phyloP scores from a whole-genome alignment of 2,329 filamentous ascomycete genomes.

The Macroventuria anomochaeta region DNA sequence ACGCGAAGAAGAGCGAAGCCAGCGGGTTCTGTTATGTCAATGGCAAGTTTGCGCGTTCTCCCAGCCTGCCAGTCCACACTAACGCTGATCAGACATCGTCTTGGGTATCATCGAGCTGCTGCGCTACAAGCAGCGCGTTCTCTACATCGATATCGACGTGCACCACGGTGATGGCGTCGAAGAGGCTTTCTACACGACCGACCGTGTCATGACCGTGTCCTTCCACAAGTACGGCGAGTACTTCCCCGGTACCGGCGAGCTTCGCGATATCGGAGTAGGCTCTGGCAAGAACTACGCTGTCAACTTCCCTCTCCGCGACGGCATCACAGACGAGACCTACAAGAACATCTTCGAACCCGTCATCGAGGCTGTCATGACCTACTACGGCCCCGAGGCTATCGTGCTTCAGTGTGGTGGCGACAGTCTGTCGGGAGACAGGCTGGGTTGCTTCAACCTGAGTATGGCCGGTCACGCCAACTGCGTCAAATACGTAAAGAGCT shows the following conservation, averaged over 20 bases:
- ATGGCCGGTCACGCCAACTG: conserved; percentile 75
- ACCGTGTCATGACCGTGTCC: conserved; percentile 74
- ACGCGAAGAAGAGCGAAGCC: conserved; percentile 92
- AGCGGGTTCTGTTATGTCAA: conserved; percentile 99
- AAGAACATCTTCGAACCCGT: conserved; percentile 72
- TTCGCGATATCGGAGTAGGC: conserved; percentile 72
- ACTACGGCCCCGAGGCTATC: conserved; percentile 70
- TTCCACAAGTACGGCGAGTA: conserved; percentile 78
- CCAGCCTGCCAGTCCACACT: conserved; percentile 36
- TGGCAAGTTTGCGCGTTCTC: conserved; percentile 11
- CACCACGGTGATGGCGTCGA: conserved; percentile 85
- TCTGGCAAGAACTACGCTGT: conserved; percentile 71
- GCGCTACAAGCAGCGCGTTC: conserved; percentile 79
- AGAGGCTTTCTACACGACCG: conserved; percentile 74
- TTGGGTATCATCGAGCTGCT: conserved; percentile 89
- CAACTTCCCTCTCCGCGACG: conserved; percentile 73
- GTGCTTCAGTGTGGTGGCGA: conserved; percentile 74
- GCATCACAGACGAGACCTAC: conserved; percentile 72
- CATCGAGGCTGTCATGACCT: conserved; percentile 72
- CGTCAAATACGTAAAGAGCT: conserved; percentile 72
- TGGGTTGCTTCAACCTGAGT: conserved; percentile 73
- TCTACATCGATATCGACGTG: conserved; percentile 95
- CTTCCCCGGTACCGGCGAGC: conserved; percentile 72
- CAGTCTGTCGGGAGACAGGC: conserved; percentile 69
- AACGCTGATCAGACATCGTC: conserved; percentile 72